A percentile compares a stretch with the other conserved stretches of the same genome.
These are phyloP conservation scores for Malus hybrid DNA, from an alignment of 331 rosid species.

Conservation along the genomic window DNA sequence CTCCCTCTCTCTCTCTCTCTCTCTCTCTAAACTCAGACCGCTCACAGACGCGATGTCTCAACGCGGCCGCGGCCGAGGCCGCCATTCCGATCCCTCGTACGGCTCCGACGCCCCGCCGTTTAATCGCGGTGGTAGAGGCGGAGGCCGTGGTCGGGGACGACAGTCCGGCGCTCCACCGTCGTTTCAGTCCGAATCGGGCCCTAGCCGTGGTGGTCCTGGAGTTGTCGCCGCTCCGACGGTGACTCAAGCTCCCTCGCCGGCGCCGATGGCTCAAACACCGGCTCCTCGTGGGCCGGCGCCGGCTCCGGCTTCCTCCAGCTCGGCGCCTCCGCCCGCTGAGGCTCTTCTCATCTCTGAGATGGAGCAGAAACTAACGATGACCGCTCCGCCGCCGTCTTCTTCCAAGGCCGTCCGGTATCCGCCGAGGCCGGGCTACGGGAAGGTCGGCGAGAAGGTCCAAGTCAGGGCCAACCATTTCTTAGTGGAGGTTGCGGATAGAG, in stretches of 20 bases:
- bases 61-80: neutral
- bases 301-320: neutral
- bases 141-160: slow-evolving; percentile 5
- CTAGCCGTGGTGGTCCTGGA: neutral
- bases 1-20: too few species aligned
- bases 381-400: slow-evolving; percentile 23
- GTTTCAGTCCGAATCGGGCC: neutral
- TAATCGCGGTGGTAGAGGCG: neutral
- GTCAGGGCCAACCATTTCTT: slow-evolving; percentile 64
- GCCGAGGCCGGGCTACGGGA: slow-evolving; percentile 49
- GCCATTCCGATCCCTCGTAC: neutral
- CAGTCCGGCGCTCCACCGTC: neutral
- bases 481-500: slow-evolving; percentile 19
- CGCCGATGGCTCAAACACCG: neutral
- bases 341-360: neutral
- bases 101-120: neutral
- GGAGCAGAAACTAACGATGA: slow-evolving; percentile 13
- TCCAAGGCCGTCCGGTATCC: slow-evolving; percentile 23
- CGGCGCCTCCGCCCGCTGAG: neutral
- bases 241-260: neutral
- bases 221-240: neutral
- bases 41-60: neutral
- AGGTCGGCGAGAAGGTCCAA: slow-evolving; percentile 1
- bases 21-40: neutral
- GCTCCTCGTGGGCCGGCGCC: neutral